Percentiles rank a stretch among this genome's conserved stretches.
Conservation (phyloP, 2,329 filamentous ascomycete species). For the Cladophialophora psammophila region DNA sequence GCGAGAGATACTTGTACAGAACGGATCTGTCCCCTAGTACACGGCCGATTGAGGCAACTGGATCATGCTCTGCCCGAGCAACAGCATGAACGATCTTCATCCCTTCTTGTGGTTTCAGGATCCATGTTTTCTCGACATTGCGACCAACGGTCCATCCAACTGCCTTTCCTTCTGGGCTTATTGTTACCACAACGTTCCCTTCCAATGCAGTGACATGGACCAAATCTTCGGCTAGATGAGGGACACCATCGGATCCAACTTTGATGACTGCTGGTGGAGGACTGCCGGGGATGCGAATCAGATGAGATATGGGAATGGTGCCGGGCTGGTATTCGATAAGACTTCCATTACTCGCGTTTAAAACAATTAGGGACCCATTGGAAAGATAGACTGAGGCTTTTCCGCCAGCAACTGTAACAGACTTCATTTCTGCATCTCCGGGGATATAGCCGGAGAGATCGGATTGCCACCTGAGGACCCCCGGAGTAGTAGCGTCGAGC, state of each 20-base stretch:
- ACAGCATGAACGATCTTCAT: constrained; percentile 74
- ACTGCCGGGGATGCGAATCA: constrained; percentile 36
- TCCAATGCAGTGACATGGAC: constrained; percentile 42
- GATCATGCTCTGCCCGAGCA: constrained; percentile 76
- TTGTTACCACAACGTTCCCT: constrained; percentile 50
- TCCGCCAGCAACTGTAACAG: constrained; percentile 69
- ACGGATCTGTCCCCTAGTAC: constrained; percentile 93
- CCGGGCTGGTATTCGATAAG: constrained; percentile 44
- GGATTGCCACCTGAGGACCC: constrained; percentile 77
- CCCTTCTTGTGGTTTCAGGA: constrained; percentile 70
- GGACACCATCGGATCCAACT: constrained; percentile 48
- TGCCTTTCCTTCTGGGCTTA: constrained; percentile 49
- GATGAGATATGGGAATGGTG: constrained; percentile 29
- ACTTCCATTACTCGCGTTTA: constrained; percentile 55
- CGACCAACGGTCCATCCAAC: constrained; percentile 53
- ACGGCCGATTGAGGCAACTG: constrained; percentile 91
- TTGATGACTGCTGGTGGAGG: constrained; percentile 42
- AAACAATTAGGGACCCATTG: constrained; percentile 67
- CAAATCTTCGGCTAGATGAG: constrained; percentile 42
- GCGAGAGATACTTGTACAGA: constrained; percentile 95
- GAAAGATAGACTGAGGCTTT: constrained; percentile 66
- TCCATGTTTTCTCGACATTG: constrained; percentile 67
- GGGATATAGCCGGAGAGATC: constrained; percentile 65
- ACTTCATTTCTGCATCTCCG: constrained; percentile 66
- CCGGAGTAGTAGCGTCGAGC: constrained; percentile 77